These are phyloP conservation scores for Trichoderma sp. DNA, from an alignment of 2,329 filamentous ascomycete genomes.

Conservation along the genomic window DNA sequence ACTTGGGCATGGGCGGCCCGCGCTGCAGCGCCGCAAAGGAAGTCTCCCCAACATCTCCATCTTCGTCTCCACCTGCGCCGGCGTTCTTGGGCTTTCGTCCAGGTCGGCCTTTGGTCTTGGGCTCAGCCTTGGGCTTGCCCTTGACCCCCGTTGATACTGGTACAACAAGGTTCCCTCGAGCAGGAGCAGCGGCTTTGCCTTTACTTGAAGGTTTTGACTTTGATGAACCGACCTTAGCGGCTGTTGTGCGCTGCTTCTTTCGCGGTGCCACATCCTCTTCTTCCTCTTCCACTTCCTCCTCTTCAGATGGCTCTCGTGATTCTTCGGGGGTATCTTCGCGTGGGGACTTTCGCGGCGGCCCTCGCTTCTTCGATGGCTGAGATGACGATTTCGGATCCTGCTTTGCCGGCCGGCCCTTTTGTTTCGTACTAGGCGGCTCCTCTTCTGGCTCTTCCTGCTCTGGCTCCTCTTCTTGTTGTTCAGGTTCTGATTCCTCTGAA, in stretches of 20 bases:
- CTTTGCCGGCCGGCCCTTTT: constrained; percentile 27
- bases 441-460: constrained; percentile 16
- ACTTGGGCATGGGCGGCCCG: constrained; percentile 57
- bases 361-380: constrained; percentile 6
- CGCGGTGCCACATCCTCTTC: constrained; percentile 31
- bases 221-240: constrained; percentile 33
- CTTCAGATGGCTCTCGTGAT: constrained; percentile 2
- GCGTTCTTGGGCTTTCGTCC: constrained; percentile 32
- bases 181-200: constrained; percentile 9
- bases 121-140: constrained; percentile 29
- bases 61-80: constrained; percentile 34
- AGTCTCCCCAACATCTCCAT: constrained; percentile 48
- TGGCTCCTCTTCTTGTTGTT: constrained; percentile 23
- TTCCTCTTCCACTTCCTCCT: constrained; percentile 31
- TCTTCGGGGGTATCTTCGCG: constrained; percentile 6
- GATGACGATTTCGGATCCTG: constrained; percentile 15
- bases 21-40: constrained; percentile 53
- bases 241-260: constrained; percentile 36
- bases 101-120: constrained; percentile 33
- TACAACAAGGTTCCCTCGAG: not conserved
- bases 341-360: not conserved
- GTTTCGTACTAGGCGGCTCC: constrained; percentile 23
- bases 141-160: constrained; percentile 9
- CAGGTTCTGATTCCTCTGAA: constrained; percentile 15
- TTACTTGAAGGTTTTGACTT: constrained; percentile 16